These are phyloP conservation scores for Mortierella polycephala DNA, from an alignment of 371 early-diverging fungal species.

Conservation along the genomic window DNA sequence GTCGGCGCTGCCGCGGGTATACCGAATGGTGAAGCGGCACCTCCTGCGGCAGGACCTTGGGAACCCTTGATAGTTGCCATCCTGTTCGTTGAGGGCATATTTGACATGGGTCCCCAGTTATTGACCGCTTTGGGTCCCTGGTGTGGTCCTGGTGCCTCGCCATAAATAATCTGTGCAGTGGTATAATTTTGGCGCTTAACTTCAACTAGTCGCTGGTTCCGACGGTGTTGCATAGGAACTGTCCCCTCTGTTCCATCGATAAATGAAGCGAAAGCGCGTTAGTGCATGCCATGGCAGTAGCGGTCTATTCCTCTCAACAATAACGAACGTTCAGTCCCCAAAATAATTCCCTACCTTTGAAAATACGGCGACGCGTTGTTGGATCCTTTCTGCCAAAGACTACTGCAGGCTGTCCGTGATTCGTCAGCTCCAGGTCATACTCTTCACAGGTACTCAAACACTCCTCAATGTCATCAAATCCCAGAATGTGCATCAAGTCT, in stretches of 20 bases:
- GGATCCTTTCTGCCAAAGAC: slow-evolving; percentile 27
- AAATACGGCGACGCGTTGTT: slow-evolving; percentile 15
- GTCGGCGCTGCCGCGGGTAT: neutral
- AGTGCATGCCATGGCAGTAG: too few relatives aligned
- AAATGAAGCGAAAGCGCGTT: neutral
- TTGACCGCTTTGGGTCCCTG: slow-evolving; percentile 17
- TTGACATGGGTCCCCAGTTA: neutral
- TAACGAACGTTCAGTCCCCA: too few relatives aligned
- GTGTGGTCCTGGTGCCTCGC: slow-evolving; percentile 21
- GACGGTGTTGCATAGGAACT: slow-evolving; percentile 22
- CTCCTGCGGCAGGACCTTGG: neutral
- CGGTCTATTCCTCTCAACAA: too few relatives aligned
- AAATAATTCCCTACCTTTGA: slow-evolving; percentile 20
- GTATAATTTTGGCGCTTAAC: slow-evolving; percentile 32
- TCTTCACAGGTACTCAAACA: slow-evolving; percentile 41
- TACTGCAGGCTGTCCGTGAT: slow-evolving; percentile 17
- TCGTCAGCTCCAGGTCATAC: slow-evolving; percentile 26
- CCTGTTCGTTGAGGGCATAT: slow-evolving; percentile 11
- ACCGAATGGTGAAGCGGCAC: neutral
- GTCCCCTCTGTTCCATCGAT: slow-evolving; percentile 13
- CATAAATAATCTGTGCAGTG: slow-evolving; percentile 29
- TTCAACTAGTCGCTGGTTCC: slow-evolving; percentile 41
- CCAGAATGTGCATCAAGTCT: slow-evolving; percentile 62
- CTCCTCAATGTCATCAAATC: slow-evolving; percentile 68
- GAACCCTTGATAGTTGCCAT: neutral